These are phyloP conservation scores for Areca catechu DNA, from an alignment of 176 grass and related monocot genomes.

Conservation along the genomic window DNA sequence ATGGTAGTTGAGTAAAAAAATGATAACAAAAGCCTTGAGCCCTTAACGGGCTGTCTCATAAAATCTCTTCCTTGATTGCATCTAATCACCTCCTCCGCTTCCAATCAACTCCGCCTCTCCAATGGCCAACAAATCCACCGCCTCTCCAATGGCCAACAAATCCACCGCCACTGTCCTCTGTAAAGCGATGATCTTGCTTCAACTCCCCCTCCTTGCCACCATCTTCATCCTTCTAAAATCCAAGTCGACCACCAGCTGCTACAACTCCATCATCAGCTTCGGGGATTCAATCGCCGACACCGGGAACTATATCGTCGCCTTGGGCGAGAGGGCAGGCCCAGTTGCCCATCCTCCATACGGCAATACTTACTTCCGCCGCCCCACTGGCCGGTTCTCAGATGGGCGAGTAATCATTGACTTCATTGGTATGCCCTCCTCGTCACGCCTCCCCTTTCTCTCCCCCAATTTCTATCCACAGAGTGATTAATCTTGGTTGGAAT, in stretches of 20 bases:
- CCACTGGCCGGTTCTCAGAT: constrained; percentile 71
- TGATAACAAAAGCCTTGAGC: too few species aligned
- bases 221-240: too few species aligned
- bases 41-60: too few species aligned
- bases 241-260: constrained; percentile 22
- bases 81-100: too few species aligned
- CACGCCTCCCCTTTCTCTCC: neutral
- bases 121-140: too few species aligned
- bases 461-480: neutral
- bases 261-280: constrained; percentile 53
- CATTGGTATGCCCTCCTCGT: constrained; percentile 29
- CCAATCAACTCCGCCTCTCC: too few species aligned
- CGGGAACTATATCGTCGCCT: constrained; percentile 44
- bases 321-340: constrained; percentile 13
- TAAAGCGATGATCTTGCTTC: too few species aligned
- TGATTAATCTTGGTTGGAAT: neutral
- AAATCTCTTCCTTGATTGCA: too few species aligned
- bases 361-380: constrained; percentile 56
- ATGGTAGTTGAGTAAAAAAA: too few species aligned
- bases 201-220: too few species aligned
- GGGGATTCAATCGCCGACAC: constrained; percentile 86
- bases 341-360: constrained; percentile 48
- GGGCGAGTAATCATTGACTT: constrained; percentile 72
- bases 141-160: too few species aligned
- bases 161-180: too few species aligned